Conservation (phyloP, 306 rosid genomes). For the Acmispon strigosus region DNA sequence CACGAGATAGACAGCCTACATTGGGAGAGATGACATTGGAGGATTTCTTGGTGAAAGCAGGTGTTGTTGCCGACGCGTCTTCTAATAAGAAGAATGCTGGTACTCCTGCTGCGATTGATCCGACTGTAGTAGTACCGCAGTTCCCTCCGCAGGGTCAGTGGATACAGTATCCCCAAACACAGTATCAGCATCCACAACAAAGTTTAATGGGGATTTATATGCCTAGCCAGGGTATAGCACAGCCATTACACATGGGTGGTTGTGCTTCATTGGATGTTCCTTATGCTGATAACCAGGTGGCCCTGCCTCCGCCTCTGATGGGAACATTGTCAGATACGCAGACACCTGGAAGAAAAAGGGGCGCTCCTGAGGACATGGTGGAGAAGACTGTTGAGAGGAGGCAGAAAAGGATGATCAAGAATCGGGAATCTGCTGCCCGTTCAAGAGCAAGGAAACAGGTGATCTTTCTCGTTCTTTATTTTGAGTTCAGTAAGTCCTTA, state of each 20-base stretch:
- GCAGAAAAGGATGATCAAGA: conserved; percentile 97
- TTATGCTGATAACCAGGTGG: conserved; percentile 55
- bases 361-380: conserved; percentile 55
- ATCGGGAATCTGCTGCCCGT: conserved; percentile 98
- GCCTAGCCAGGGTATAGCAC: conserved; percentile 62
- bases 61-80: conserved; percentile 67
- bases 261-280: conserved; percentile 63
- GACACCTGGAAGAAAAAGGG: conserved; percentile 75
- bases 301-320: conserved; percentile 64
- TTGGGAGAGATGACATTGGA: conserved; percentile 98
- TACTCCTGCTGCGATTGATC: conserved; percentile 34
- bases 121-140: conserved; percentile 42
- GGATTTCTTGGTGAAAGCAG: conserved; percentile 97
- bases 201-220: conserved; percentile 72
- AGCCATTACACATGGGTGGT: conserved; percentile 55
- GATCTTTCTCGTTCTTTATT: conserved; percentile 1
- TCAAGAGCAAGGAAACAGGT: conserved; percentile 99
- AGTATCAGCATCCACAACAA: conserved; percentile 72
- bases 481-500: not conserved
- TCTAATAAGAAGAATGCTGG: conserved; percentile 34
- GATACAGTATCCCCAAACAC: conserved; percentile 66
- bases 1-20: conserved; percentile 70
- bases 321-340: conserved; percentile 69
- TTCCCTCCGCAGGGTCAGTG: conserved; percentile 69
- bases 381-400: conserved; percentile 94